Evolutionary conservation across 202 grass and related monocot species (phyloP).

Genomic region (Schoenoplectus tabernaemontani): DNA sequence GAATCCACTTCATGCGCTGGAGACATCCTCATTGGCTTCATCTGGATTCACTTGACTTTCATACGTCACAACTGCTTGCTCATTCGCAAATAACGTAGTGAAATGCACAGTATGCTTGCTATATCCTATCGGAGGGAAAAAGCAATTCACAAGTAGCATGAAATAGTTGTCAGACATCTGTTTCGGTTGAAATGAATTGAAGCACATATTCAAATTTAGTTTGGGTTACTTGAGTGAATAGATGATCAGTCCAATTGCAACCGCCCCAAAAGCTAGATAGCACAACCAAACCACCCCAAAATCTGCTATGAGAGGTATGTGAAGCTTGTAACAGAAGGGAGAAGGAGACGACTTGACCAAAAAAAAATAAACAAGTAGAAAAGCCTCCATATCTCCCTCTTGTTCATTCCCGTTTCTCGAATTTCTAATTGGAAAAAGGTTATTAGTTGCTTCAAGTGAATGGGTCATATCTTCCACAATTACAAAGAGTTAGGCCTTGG

Average conservation of each 20-base stretch:
- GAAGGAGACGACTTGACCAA: constrained; percentile 77
- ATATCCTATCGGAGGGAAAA: background rate
- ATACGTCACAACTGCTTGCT: background rate
- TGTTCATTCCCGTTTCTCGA: constrained; percentile 22
- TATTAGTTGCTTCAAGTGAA: background rate
- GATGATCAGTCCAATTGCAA: constrained; percentile 55
- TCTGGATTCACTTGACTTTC: constrained; percentile 1
- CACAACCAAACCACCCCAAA: constrained; percentile 78
- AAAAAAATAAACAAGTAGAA: constrained; percentile 42
- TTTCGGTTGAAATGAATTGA: background rate
- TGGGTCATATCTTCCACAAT: background rate
- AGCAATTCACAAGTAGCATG: background rate
- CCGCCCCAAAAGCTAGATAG: constrained; percentile 50
- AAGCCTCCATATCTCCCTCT: constrained; percentile 40
- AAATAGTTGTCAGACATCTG: background rate
- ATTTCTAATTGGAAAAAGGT: background rate
- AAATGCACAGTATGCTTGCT: background rate
- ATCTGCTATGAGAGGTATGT: constrained; percentile 51
- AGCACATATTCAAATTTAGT: background rate
- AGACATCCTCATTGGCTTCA: background rate
- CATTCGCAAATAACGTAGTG: background rate
- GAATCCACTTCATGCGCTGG: background rate
- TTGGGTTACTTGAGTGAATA: constrained; percentile 55
- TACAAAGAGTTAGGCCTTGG: background rate
- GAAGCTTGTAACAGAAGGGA: constrained; percentile 59